phyloP scores from a whole-genome alignment of 345 rosid genomes.

The Syzygium jambos region DNA sequence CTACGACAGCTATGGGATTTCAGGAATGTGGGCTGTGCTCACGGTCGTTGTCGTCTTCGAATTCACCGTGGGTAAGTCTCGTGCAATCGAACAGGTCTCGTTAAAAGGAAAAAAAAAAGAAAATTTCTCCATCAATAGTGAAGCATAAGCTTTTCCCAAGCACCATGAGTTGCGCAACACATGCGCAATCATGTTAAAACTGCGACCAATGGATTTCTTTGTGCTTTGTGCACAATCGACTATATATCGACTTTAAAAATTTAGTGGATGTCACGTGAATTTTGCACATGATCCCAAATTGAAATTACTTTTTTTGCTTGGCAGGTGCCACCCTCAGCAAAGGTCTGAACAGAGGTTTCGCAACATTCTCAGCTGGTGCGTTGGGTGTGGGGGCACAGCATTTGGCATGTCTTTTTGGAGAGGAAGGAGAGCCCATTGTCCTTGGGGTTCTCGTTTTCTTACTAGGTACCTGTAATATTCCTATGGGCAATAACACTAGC shows the following conservation, averaged over 20 bases:
- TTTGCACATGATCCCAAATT: neutral
- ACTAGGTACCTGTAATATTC: slow-evolving; percentile 17
- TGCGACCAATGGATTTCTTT: neutral
- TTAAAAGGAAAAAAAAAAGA: neutral
- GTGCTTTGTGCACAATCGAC: neutral
- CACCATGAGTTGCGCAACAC: neutral
- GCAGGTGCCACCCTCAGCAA: slow-evolving; percentile 66
- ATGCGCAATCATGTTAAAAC: neutral
- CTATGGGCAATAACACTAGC: neutral
- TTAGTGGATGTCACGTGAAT: neutral
- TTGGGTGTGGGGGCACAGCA: slow-evolving; percentile 60
- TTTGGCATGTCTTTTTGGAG: slow-evolving; percentile 47
- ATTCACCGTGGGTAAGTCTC: slow-evolving; percentile 62
- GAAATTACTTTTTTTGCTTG: neutral
- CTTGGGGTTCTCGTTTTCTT: slow-evolving; percentile 62
- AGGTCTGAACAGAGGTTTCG: slow-evolving; percentile 62
- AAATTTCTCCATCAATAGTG: neutral
- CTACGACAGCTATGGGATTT: slow-evolving; percentile 51
- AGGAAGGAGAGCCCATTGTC: slow-evolving; percentile 52
- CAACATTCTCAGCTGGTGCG: slow-evolving; percentile 54
- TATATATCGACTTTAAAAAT: neutral
- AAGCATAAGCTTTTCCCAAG: neutral
- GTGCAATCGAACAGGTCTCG: neutral
- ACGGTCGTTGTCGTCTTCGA: slow-evolving; percentile 77
- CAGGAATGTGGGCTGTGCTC: slow-evolving; percentile 87